Evolutionary conservation across 169 alveolate species (phyloP), one percentile per base, ranked within the genome.

Genomic region (Cryptosporidium ubiquitum): DNA sequence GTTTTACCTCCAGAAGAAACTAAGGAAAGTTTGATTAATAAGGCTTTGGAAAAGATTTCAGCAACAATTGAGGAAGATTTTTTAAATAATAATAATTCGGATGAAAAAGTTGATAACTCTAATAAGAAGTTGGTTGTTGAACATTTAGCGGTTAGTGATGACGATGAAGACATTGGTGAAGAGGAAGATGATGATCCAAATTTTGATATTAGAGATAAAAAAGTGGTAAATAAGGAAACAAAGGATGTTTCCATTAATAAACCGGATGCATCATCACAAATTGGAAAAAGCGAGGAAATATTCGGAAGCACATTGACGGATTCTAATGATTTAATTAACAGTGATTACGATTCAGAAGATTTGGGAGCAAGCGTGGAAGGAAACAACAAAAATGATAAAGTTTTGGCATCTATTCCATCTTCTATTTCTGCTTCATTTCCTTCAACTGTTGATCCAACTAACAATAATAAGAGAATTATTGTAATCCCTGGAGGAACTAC

Each of bases 41-140:
- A 42, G 35, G 89, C 75, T 47, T 61, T 79, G 47, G 89, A 79
- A 57, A 64, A 61, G 69, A 29, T 79, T 6, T 79, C 89, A 16
- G 73, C 89, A 33, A 35, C 60, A 7, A 79, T 79, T 31, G 89
- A 79, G 39, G 89, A 79, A 7, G 85, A 73, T n/a, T 73, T 73
- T 39, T 1, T 58, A 10, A 51, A 39, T 42, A 70, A 70, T 37
- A 79, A 79, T 14, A 33, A 37, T 14, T 1, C 51, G 14, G 71
- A 37, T 26, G 66, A 7, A 10, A 26, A 55, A 5, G 6, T 2
- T 6, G 23, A 58, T 10, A 58, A 58, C 5, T 58, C 39, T 29
- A 49, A 64, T 33, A 64, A 64, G 23, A 64, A 64, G 66, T 26
- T 55, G 37, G 66, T 55, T 7, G 39, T 55, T n/a, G 66, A 55